These are phyloP conservation scores for Platanus orientalis DNA, from an alignment of 164 flowering plant genomes.

Conservation along the genomic window DNA sequence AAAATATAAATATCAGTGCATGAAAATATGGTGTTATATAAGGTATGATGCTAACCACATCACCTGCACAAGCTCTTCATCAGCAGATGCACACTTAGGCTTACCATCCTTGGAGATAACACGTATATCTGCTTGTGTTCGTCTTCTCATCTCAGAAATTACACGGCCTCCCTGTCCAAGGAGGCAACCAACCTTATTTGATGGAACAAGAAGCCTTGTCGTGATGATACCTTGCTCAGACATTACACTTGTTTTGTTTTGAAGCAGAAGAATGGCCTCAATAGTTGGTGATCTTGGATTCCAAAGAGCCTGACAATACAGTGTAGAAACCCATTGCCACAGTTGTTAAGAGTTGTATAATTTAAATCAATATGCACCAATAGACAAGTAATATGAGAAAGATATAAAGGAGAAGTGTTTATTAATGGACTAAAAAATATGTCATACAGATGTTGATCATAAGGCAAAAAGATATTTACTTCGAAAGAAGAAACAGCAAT, in stretches of 20 bases:
- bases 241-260: constrained; percentile 43
- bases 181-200: constrained; percentile 70
- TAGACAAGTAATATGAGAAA: too few species aligned
- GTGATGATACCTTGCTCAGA: constrained; percentile 44
- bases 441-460: background rate
- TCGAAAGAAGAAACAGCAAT: constrained; percentile 61
- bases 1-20: background rate
- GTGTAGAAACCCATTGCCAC: constrained; percentile 6
- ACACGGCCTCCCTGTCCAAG: constrained; percentile 76
- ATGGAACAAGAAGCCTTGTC: constrained; percentile 66
- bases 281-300: constrained; percentile 67
- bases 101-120: constrained; percentile 56
- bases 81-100: constrained; percentile 57
- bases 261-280: constrained; percentile 70
- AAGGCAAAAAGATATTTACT: constrained; percentile 27
- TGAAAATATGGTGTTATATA: constrained; percentile 1
- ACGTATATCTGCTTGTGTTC: constrained; percentile 68
- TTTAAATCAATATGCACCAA: too few species aligned
- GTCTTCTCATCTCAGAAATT: constrained; percentile 70
- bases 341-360: background rate
- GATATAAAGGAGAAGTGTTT: background rate
- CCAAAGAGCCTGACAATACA: constrained; percentile 37
- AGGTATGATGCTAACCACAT: constrained; percentile 19
- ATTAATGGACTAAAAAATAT: background rate
- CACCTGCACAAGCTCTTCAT: constrained; percentile 86